Evolutionary conservation across 495 filamentous ascomycete species (phyloP).

Genomic region (Neurospora sp.): DNA sequence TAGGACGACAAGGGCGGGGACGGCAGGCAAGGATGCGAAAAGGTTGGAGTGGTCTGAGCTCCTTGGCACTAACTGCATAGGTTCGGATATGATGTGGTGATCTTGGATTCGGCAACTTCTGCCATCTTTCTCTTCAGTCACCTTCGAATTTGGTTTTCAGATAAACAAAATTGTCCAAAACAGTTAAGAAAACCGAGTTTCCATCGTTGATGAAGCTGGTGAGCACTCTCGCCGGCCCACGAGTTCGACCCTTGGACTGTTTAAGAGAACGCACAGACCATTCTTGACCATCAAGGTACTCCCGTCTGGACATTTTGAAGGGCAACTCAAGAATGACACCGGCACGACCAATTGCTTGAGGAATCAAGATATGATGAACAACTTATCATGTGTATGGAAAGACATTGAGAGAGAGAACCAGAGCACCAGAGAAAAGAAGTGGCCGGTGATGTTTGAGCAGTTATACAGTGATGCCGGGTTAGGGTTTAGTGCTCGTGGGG

Average conservation of each 20-base stretch:
- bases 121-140: neutral
- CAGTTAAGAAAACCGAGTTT: neutral
- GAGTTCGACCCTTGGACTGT: neutral
- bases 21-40: neutral
- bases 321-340: neutral
- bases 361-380: neutral
- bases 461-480: neutral
- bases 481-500: neutral
- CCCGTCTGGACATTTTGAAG: neutral
- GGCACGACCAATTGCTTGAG: neutral
- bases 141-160: neutral
- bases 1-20: neutral
- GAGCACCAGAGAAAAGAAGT: too few relatives aligned
- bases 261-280: neutral
- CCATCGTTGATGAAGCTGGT: neutral
- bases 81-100: neutral
- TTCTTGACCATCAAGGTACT: neutral
- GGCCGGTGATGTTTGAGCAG: too few relatives aligned
- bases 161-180: rapidly evolving
- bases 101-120: neutral
- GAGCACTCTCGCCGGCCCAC: neutral
- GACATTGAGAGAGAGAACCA: too few relatives aligned
- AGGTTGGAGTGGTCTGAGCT: neutral
- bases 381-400: too few relatives aligned
- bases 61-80: neutral